These are phyloP conservation scores for Endothia cerciana DNA, from an alignment of 2,329 filamentous ascomycete species.

Conservation along the genomic window DNA sequence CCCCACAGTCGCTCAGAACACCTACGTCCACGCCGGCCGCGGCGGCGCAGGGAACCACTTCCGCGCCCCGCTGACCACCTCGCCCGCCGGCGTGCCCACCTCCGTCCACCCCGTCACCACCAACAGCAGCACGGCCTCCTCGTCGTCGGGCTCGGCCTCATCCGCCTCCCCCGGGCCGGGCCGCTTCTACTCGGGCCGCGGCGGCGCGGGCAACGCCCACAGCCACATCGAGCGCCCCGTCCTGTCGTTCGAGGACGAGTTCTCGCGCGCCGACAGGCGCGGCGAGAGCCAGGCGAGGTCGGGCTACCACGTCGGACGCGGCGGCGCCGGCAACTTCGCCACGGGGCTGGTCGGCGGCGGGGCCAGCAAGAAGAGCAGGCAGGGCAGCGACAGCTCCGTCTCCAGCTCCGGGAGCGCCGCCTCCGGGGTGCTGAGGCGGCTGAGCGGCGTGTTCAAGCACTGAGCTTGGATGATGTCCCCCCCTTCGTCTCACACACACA, in stretches of 20 bases:
- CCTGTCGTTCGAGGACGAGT: slow-evolving; percentile 71
- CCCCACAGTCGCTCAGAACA: slow-evolving; percentile 50
- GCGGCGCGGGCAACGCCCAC: slow-evolving; percentile 69
- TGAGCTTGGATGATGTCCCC: too few species aligned
- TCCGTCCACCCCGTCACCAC: slow-evolving; percentile 48
- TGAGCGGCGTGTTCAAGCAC: slow-evolving; percentile 36
- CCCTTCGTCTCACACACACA: background rate
- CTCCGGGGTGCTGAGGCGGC: slow-evolving; percentile 42
- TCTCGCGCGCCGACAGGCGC: slow-evolving; percentile 57
- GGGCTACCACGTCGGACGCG: slow-evolving; percentile 59
- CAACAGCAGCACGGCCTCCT: slow-evolving; percentile 47
- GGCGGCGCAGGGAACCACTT: slow-evolving; percentile 62
- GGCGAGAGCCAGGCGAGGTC: slow-evolving; percentile 55
- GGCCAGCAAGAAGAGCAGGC: slow-evolving; percentile 31
- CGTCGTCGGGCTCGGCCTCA: slow-evolving; percentile 33
- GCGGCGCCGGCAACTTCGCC: slow-evolving; percentile 63
- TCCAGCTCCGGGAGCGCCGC: slow-evolving; percentile 35
- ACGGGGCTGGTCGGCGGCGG: slow-evolving; percentile 33
- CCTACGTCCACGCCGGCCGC: slow-evolving; percentile 57
- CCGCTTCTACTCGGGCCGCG: slow-evolving; percentile 68
- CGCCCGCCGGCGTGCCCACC: slow-evolving; percentile 56
- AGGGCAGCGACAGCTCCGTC: slow-evolving; percentile 39
- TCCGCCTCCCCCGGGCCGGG: slow-evolving; percentile 41
- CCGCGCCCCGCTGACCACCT: slow-evolving; percentile 48
- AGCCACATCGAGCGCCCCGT: slow-evolving; percentile 55